Evolutionary conservation across 2,329 filamentous ascomycete genomes (phyloP).

Genomic region (Onygenales sp.): DNA sequence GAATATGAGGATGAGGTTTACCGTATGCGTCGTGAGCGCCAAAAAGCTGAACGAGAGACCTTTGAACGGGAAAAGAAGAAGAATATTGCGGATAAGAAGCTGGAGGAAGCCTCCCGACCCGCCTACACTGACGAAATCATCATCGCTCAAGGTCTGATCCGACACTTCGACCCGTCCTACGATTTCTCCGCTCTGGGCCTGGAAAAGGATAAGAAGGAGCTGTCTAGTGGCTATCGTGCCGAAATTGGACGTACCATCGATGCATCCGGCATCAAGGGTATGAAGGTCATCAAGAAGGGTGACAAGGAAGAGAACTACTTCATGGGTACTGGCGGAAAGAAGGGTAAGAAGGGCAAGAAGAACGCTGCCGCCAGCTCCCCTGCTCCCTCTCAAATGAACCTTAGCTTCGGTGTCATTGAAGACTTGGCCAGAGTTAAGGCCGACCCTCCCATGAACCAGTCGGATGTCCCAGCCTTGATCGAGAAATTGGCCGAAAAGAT

Average conservation of each 20-base stretch:
- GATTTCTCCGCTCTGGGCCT: constrained; percentile 54
- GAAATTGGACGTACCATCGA: constrained; percentile 76
- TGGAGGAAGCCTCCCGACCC: constrained; percentile 51
- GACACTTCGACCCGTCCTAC: constrained; percentile 81
- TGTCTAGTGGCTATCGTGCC: constrained; percentile 64
- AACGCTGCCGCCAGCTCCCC: constrained; percentile 40
- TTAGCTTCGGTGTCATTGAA: constrained; percentile 85
- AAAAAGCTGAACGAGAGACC: constrained; percentile 64
- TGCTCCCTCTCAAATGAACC: constrained; percentile 59
- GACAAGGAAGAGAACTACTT: constrained; percentile 82
- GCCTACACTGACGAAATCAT: constrained; percentile 92
- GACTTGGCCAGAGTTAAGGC: constrained; percentile 77
- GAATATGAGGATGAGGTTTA: constrained; percentile 77
- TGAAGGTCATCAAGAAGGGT: constrained; percentile 74
- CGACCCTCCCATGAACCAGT: constrained; percentile 76
- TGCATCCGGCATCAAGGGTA: constrained; percentile 74
- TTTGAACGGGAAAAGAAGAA: constrained; percentile 40
- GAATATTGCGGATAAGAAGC: constrained; percentile 46
- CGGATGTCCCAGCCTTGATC: constrained; percentile 66
- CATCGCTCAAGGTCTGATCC: constrained; percentile 75
- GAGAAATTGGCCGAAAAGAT: constrained; percentile 94
- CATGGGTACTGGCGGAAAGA: constrained; percentile 65
- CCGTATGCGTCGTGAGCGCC: constrained; percentile 65
- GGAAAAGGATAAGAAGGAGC: constrained; percentile 33
- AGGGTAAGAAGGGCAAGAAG: constrained; percentile 62